Base-by-base conservation (phyloP, 179 eudicot species). In the Beta lomatogona region DNA sequence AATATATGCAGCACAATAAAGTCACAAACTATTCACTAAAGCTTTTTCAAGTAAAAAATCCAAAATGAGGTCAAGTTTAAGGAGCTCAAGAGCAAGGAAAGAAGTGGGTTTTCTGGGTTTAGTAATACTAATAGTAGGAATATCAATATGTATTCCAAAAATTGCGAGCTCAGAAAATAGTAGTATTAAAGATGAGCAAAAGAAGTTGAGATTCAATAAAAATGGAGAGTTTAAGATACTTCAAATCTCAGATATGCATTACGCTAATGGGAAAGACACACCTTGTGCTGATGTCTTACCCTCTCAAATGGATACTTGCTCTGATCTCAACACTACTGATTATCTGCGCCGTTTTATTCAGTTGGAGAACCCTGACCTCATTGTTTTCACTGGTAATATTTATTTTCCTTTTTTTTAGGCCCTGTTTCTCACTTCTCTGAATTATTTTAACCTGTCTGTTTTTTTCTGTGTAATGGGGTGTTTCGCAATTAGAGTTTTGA, bases 301-400 rank as follows among this genome's bases (percentile, higher is more conserved):
- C 9, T n/a, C 31, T 45, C 58, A 77, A 77, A 4, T 77, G 18
- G 41, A 61, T 46, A 4, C n/a, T 13, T 77, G 79, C 79, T 77
- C 79, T 46, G 79, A 77, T 61, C 71, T 77, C 71, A 77, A 77
- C 44, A 77, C 79, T 5, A 77, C 79, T 19, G 58, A 77, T 61
- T 77, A 60, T 21, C 71, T 77, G 4, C 79, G 79, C 1, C 79
- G 79, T 61, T 77, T 77, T 12, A 77, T 77, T 46, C 44, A 61
- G 0, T 1, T 14, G 14, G 79, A 77, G 41, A 77, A 77, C 2
- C 79, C 79, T 14, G 79, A 75, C 4, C 67, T 75, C 2, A 57
- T 75, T 0, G 16, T 75, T 18, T 75, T 75, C 67, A 16, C 67
- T 63, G 79, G 79, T 63, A 59, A 9, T 25, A 25, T 25, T 25